A percentile compares a stretch with the other conserved stretches of the same genome.
phyloP scores from a whole-genome alignment of 2,329 filamentous ascomycete genomes.

The Pseudogymnoascus sp. region DNA sequence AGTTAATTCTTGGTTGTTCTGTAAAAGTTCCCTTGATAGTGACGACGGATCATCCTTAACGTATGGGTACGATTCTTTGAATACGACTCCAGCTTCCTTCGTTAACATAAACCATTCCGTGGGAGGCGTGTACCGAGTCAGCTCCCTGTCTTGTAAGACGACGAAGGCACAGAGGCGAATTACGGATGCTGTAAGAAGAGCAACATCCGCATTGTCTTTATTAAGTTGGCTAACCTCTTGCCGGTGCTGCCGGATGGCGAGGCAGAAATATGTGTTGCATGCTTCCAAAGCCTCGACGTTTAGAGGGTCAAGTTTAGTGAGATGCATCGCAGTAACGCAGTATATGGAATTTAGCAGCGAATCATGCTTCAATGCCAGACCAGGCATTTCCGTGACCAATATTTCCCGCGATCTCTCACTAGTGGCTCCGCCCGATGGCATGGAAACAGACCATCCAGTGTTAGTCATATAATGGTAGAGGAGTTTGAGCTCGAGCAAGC shows the following conservation, averaged over 20 bases:
- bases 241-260: slow-evolving; percentile 17
- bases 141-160: slow-evolving; percentile 14
- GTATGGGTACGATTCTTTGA: slow-evolving; percentile 16
- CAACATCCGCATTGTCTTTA: slow-evolving; percentile 17
- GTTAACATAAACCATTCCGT: slow-evolving; percentile 19
- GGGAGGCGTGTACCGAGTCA: slow-evolving; percentile 18
- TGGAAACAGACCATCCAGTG: slow-evolving; percentile 15
- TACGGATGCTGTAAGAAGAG: slow-evolving; percentile 17
- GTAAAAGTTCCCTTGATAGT: slow-evolving; percentile 14
- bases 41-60: slow-evolving; percentile 13
- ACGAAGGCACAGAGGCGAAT: slow-evolving; percentile 18
- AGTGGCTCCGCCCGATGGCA: neutral
- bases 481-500: slow-evolving; percentile 19
- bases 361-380: slow-evolving; percentile 17
- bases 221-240: slow-evolving; percentile 15
- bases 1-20: slow-evolving; percentile 10
- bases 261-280: slow-evolving; percentile 17
- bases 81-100: slow-evolving; percentile 10
- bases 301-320: slow-evolving; percentile 14
- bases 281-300: slow-evolving; percentile 14
- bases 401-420: slow-evolving; percentile 6
- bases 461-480: slow-evolving; percentile 20
- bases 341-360: slow-evolving; percentile 19
- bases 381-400: slow-evolving; percentile 13
- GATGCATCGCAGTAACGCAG: slow-evolving; percentile 19